Percentiles rank a stretch among this genome's conserved stretches.
These are phyloP conservation scores for Athelia sp. DNA, from an alignment of 1,284 basidiomycete genomes.

Conservation along the genomic window DNA sequence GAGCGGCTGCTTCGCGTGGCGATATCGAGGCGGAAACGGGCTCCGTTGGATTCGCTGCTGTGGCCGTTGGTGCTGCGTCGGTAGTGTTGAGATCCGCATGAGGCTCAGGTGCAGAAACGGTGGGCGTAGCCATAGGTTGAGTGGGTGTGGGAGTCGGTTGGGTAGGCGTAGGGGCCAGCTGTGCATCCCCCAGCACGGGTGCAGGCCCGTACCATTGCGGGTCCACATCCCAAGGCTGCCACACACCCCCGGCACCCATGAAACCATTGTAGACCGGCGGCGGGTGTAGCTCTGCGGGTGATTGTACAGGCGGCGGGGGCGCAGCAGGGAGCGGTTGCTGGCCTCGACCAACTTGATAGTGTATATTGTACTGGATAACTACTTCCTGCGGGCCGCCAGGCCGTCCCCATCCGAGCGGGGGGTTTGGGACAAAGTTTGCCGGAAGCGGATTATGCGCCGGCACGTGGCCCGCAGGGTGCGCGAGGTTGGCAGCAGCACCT, in stretches of 20 bases:
- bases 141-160: neutral
- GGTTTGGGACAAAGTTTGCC: constrained; percentile 7
- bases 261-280: constrained; percentile 43
- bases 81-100: no score
- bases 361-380: constrained; percentile 54
- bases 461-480: neutral
- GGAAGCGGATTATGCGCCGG: neutral
- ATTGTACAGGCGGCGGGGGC: constrained; percentile 30
- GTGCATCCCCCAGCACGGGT: neutral
- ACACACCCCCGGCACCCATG: constrained; percentile 54
- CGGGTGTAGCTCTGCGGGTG: constrained; percentile 21
- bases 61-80: constrained; percentile 1
- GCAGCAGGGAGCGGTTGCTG: constrained; percentile 34
- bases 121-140: constrained; percentile 5
- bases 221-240: constrained; percentile 53
- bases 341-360: constrained; percentile 36
- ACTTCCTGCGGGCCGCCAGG: constrained; percentile 32
- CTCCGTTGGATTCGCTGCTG: constrained; percentile 10
- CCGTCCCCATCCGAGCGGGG: constrained; percentile 18
- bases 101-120: constrained; percentile 3
- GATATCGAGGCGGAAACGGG: neutral
- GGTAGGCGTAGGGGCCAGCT: neutral
- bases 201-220: constrained; percentile 20
- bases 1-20: constrained; percentile 39
- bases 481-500: constrained; percentile 8